These are phyloP conservation scores for Coemansia biformis DNA, from an alignment of 192 early-diverging fungal species.

Conservation along the genomic window DNA sequence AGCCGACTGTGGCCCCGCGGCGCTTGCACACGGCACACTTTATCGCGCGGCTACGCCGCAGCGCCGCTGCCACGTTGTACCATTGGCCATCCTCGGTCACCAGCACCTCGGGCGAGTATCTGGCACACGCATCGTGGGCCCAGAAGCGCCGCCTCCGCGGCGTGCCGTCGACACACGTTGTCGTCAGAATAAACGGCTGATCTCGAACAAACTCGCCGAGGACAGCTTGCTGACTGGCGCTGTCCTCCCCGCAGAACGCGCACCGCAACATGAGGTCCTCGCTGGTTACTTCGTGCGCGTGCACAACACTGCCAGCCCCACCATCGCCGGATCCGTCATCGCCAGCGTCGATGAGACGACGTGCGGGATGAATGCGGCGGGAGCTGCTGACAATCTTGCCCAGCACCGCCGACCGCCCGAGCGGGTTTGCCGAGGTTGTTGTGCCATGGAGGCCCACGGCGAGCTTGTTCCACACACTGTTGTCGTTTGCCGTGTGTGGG, in stretches of 20 bases:
- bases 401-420: constrained; percentile 12
- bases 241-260: constrained; percentile 59
- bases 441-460: constrained; percentile 47
- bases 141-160: constrained; percentile 61
- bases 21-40: constrained; percentile 71
- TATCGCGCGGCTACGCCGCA: constrained; percentile 66
- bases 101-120: constrained; percentile 80
- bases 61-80: constrained; percentile 80
- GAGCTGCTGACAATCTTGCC: constrained; percentile 7
- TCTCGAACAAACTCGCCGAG: constrained; percentile 28
- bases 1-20: constrained; percentile 81
- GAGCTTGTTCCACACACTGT: constrained; percentile 26
- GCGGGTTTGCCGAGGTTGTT: constrained; percentile 13
- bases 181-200: constrained; percentile 55
- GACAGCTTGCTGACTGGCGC: constrained; percentile 1
- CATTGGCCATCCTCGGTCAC: constrained; percentile 61
- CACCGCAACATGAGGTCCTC: constrained; percentile 17
- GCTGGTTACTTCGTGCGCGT: too few relatives aligned
- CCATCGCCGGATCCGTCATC: not conserved
- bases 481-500: not conserved
- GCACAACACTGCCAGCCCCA: not conserved
- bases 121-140: constrained; percentile 80
- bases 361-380: too few relatives aligned
- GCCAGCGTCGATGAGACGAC: constrained; percentile 2
- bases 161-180: constrained; percentile 51